Evolutionary conservation across 192 early-diverging fungal species (phyloP).

Genomic region (Coemansia sp.): DNA sequence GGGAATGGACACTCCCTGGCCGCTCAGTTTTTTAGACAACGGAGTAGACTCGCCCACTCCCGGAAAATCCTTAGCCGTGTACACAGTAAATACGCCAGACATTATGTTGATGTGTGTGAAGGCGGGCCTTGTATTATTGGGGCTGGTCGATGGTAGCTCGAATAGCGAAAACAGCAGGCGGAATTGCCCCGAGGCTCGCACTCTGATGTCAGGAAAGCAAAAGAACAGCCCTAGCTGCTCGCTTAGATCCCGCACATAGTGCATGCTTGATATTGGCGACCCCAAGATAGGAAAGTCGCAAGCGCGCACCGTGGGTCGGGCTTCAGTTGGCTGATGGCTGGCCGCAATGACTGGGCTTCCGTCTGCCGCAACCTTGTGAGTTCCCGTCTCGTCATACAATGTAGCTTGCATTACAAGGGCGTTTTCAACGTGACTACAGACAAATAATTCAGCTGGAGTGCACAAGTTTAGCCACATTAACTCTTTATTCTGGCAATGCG

Average conservation of each 20-base stretch:
- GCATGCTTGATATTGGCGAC: conserved; percentile 7
- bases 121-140: background rate
- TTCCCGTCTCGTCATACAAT: conserved; percentile 24
- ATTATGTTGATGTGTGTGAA: conserved; percentile 4
- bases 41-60: conserved; percentile 34
- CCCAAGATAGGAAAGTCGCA: conserved; percentile 7
- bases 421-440: too few species aligned
- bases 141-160: conserved; percentile 6
- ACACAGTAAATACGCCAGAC: conserved; percentile 29
- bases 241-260: conserved; percentile 15
- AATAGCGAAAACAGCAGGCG: conserved; percentile 34
- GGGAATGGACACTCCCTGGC: conserved; percentile 30
- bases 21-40: conserved; percentile 21
- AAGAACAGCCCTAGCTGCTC: conserved; percentile 21
- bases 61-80: conserved; percentile 34
- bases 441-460: too few species aligned
- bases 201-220: conserved; percentile 36
- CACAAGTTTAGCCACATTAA: too few species aligned
- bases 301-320: background rate
- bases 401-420: conserved; percentile 26
- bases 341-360: background rate
- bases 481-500: too few species aligned
- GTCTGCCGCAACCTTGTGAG: conserved; percentile 5
- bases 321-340: background rate
- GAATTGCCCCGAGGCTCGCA: conserved; percentile 24